phyloP scores from a whole-genome alignment of 2,329 filamentous ascomycete species.

The Didymellaceae sp. region DNA sequence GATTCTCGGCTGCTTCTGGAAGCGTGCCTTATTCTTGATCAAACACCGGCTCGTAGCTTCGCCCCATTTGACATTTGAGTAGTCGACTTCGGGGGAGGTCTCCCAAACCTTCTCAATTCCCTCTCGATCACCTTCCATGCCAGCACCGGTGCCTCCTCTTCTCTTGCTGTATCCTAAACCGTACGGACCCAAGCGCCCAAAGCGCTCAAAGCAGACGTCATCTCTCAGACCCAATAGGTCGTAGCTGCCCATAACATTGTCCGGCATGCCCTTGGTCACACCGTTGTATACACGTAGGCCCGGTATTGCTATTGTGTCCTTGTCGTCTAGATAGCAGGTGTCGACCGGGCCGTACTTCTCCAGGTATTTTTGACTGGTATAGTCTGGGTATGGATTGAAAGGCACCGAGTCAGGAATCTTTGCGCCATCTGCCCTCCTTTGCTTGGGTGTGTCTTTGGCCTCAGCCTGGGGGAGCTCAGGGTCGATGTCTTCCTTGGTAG shows the following conservation, averaged over 20 bases:
- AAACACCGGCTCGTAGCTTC: constrained; percentile 78
- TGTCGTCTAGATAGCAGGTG: constrained; percentile 79
- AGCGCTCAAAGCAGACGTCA: constrained; percentile 92
- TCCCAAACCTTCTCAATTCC: constrained; percentile 83
- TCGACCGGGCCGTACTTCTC: constrained; percentile 65
- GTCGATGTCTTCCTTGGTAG: constrained; percentile 63
- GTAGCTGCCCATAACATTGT: constrained; percentile 86
- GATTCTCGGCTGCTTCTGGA: constrained; percentile 53
- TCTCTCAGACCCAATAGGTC: constrained; percentile 78
- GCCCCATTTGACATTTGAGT: constrained; percentile 77
- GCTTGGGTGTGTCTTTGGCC: constrained; percentile 32
- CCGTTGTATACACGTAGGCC: constrained; percentile 76
- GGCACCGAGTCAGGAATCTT: constrained; percentile 42
- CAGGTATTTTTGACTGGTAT: constrained; percentile 63
- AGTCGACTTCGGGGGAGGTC: constrained; percentile 75
- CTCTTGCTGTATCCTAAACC: constrained; percentile 83
- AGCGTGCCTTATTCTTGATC: constrained; percentile 72
- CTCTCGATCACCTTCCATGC: constrained; percentile 81
- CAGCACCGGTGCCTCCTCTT: constrained; percentile 82
- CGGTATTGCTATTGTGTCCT: constrained; percentile 71
- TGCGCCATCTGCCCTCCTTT: constrained; percentile 39
- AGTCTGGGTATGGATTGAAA: constrained; percentile 74
- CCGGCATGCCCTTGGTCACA: constrained; percentile 81
- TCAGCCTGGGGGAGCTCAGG: constrained; percentile 45
- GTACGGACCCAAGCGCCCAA: constrained; percentile 86